Base-by-base conservation (phyloP, 108 stramenopile species). In the Stephanodiscus minutulus region DNA sequence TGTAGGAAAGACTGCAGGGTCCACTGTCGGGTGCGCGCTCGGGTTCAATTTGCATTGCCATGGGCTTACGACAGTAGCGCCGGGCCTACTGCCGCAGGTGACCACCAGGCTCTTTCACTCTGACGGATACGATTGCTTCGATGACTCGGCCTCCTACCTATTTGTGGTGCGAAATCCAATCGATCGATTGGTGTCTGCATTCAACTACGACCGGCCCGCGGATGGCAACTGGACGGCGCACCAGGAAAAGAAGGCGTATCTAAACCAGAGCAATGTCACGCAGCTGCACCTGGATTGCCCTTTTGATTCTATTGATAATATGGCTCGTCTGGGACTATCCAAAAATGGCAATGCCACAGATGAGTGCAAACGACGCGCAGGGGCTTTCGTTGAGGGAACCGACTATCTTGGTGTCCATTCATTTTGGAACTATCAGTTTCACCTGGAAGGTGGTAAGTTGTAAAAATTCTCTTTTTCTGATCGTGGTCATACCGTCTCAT, bases 341-440 rank as follows among this genome's bases (percentile, higher is more conserved):
- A 36, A 25, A 20, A 15, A 47, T 21, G 66, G 66, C 50, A 61
- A 67, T 29, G 66, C 66, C 10, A 68, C 36, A 1, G 27, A 59
- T 13, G 53, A 58, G 31, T 75, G 74, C 28, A 67, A 59, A 41
- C 44, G 49, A 11, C 55, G 66, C 7, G 74, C 66, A 7, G 35
- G 29, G 8, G 60, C 66, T 1, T 44, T 61, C n/a, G 67, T 75
- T 0, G 64, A 66, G 20, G 73, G 73, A 17, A 66, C 55, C 3
- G 54, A 66, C 18, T 65, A 74, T 37, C 66, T 74, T 59, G 64
- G 64, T 5, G 66, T 64, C 60, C 73, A 74, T 66, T 58, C 50
- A 57, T 74, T 49, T 39, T 74, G 66, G 18, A 74, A 74, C n/a
- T 74, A 74, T 27, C 73, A 74, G 47, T 74, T 64, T 43, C 73